Conservation (phyloP, 2,329 filamentous ascomycete species). For the Fusarium sp. region DNA sequence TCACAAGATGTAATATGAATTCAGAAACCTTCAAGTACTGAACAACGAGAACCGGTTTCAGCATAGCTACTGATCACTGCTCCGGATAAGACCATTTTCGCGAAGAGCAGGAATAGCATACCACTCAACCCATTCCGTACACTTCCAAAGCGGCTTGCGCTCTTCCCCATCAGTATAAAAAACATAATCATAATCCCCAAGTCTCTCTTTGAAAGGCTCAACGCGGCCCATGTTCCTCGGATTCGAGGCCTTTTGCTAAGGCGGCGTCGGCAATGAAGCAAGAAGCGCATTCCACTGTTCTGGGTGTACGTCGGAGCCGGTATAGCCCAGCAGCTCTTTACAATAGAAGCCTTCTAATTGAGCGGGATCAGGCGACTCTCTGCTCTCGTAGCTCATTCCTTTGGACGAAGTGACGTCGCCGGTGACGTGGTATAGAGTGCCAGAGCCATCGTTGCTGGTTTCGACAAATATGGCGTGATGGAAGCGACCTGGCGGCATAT, state of each 20-base stretch:
- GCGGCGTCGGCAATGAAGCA: neutral
- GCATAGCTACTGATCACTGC: neutral
- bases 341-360: accelerated
- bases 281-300: neutral
- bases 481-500: neutral
- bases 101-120: neutral
- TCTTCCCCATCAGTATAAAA: neutral
- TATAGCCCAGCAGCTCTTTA: neutral
- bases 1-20: accelerated
- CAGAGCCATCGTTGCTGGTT: neutral
- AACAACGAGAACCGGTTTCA: neutral
- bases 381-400: neutral
- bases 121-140: neutral
- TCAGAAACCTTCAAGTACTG: neutral
- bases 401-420: neutral
- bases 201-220: neutral
- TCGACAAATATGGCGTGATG: neutral
- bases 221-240: accelerated
- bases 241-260: neutral
- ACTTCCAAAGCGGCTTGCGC: neutral
- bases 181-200: accelerated
- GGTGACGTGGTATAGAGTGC: neutral
- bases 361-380: accelerated
- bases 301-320: accelerated
- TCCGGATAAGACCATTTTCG: neutral